Evolutionary conservation across 2,329 filamentous ascomycete species (phyloP), one percentile per base, ranked within the genome.

Genomic region (Colletotrichum simmondsii): DNA sequence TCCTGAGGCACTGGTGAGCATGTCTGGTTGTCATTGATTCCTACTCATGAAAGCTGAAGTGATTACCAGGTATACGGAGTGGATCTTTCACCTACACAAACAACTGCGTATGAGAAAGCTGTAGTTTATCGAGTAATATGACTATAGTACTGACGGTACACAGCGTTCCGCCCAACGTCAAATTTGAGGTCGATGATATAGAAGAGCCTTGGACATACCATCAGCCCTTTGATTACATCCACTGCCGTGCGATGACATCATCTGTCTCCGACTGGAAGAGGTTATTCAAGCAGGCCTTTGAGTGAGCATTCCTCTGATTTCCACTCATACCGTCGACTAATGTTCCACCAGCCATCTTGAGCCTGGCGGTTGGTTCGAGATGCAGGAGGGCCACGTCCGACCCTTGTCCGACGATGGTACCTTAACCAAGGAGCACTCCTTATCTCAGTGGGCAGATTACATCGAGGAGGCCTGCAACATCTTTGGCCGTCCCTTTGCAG

Each of bases 171-270:
- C 85, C 87, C 26, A 91, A 90, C 75, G 83, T 88, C 62, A 82
- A 81, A 26, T 91, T 91, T 77, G 80, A 89, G 63, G 82, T 90
- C 46, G 88, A 90, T 74, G 89, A 91, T 74, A 80, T 85, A 32
- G 87, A 89, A 74, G 84, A 88, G 68, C 81, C 85, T 1, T 91
- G 89, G 89, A 79, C 85, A 4, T 80, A 75, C 26, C 84, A 84
- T 71, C 76, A 82, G 2, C 80, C 86, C 63, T 91, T 90, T 77
- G 88, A 90, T 79, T 88, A 86, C 75, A 86, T 91, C 68, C 87
- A 90, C 77, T 80, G 83, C 46, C 84, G 88, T 28, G 83, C 86
- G 62, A 84, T 91, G 79, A 82, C 84, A 2, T 84, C 84, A n/a
- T 86, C 85, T 70, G 86, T 91, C 65, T 78, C 81, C 12, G 84